Conservation (phyloP, 345 rosid species). For the Eucalyptus erythrocorys region DNA sequence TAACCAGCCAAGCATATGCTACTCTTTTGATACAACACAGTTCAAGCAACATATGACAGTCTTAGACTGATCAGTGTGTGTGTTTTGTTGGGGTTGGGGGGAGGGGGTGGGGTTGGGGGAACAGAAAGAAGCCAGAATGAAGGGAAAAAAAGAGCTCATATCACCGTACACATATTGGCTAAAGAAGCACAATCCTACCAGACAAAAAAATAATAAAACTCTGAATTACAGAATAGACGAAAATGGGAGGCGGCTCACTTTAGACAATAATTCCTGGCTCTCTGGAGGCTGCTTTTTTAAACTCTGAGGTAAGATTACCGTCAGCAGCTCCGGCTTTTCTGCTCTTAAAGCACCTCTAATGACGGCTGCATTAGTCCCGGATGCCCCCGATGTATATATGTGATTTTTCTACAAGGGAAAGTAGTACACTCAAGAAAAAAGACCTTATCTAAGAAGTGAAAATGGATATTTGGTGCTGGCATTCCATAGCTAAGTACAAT, state of each 20-base stretch:
- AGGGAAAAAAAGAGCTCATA: neutral
- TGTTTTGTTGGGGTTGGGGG: neutral
- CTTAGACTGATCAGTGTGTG: neutral
- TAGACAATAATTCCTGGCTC: slow-evolving; percentile 85
- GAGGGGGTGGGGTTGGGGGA: too few species aligned
- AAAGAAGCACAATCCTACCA: neutral
- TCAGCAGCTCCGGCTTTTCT: slow-evolving; percentile 86
- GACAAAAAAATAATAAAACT: neutral
- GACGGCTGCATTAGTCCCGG: slow-evolving; percentile 97
- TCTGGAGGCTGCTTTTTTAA: slow-evolving; percentile 91
- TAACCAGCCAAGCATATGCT: neutral
- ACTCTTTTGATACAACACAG: neutral
- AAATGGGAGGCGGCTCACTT: slow-evolving; percentile 26
- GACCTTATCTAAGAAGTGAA: neutral
- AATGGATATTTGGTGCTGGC: neutral
- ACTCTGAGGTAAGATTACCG: slow-evolving; percentile 89
- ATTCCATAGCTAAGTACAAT: neutral
- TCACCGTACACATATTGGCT: neutral
- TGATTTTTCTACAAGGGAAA: slow-evolving; percentile 76
- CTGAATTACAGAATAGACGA: neutral
- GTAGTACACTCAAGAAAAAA: neutral
- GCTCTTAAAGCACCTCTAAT: slow-evolving; percentile 98
- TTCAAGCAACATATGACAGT: neutral
- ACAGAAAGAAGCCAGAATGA: neutral
- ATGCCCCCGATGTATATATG: slow-evolving; percentile 95